A percentile compares a stretch with the other conserved stretches of the same genome.
Conservation (phyloP, 2,329 filamentous ascomycete species). For the Teratosphaeria destructans region DNA sequence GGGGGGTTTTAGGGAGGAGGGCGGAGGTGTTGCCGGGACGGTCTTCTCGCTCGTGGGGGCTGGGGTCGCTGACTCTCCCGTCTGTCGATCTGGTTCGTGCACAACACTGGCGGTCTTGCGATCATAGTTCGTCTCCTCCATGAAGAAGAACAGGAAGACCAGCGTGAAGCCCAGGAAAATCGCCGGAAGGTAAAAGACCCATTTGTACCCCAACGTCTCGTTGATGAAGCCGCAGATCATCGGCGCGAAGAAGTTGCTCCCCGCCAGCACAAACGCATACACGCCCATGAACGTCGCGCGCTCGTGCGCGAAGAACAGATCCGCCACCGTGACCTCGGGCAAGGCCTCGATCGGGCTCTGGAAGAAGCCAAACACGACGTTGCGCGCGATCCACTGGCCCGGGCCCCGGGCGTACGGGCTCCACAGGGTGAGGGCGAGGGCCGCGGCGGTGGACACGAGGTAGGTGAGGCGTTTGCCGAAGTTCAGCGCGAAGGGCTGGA, state of each 20-base stretch:
- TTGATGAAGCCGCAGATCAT: constrained; percentile 41
- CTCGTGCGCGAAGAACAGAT: constrained; percentile 22
- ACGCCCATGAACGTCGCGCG: constrained; percentile 20
- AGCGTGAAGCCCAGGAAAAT: constrained; percentile 41
- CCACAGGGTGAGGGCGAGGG: constrained; percentile 34
- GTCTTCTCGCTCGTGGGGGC: constrained; percentile 1
- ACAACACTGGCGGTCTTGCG: constrained; percentile 6
- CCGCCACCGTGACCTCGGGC: constrained; percentile 25
- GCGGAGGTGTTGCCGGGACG: neutral
- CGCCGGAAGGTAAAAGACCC: constrained; percentile 42
- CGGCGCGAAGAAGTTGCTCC: constrained; percentile 21
- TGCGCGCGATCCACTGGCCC: constrained; percentile 38
- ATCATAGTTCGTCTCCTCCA: constrained; percentile 50
- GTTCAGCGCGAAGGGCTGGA: constrained; percentile 43
- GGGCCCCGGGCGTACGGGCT: constrained; percentile 34
- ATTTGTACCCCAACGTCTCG: constrained; percentile 29
- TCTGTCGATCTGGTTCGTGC: neutral
- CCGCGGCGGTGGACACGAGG: constrained; percentile 32
- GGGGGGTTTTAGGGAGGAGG: neutral
- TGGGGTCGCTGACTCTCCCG: neutral
- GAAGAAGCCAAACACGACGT: constrained; percentile 39
- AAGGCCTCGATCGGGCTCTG: constrained; percentile 41
- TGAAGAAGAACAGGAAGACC: constrained; percentile 45
- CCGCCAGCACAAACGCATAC: constrained; percentile 18
- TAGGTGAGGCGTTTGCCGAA: constrained; percentile 44